Evolutionary conservation across 306 rosid species (phyloP).

Genomic region (Oemleria cerasiformis): DNA sequence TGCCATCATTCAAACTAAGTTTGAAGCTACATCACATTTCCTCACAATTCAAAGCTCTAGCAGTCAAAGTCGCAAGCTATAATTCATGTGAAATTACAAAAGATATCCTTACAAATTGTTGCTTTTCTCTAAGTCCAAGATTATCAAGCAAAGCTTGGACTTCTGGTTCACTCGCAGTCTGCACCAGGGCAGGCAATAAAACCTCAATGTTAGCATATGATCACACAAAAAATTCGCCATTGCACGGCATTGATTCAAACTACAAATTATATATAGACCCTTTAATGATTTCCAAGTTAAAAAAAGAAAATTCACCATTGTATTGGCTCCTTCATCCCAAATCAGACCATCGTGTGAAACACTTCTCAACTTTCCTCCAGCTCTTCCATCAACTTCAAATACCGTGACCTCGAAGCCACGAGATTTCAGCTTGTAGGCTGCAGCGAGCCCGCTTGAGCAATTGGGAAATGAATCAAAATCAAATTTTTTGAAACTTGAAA

Average conservation of each 20-base stretch:
- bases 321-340: conserved; percentile 98
- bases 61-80: conserved; percentile 8
- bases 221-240: conserved; percentile 10
- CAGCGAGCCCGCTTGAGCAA: conserved; percentile 78
- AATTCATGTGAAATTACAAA: neutral
- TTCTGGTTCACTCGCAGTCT: conserved; percentile 78
- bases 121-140: conserved; percentile 84
- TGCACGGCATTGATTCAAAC: conserved; percentile 12
- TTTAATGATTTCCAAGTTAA: neutral
- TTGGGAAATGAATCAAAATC: conserved; percentile 13
- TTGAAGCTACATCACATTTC: neutral
- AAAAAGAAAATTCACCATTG: conserved; percentile 57
- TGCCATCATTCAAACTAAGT: neutral
- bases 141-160: conserved; percentile 63
- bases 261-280: neutral
- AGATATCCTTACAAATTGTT: conserved; percentile 68
- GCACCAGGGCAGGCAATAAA: conserved; percentile 29
- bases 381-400: conserved; percentile 76
- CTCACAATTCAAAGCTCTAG: conserved; percentile 12
- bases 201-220: neutral
- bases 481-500: neutral
- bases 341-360: conserved; percentile 64
- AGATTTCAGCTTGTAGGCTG: conserved; percentile 88
- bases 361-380: conserved; percentile 89
- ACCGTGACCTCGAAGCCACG: conserved; percentile 70